Conservation (phyloP, 306 rosid genomes). For the Styphnolobium japonicum region DNA sequence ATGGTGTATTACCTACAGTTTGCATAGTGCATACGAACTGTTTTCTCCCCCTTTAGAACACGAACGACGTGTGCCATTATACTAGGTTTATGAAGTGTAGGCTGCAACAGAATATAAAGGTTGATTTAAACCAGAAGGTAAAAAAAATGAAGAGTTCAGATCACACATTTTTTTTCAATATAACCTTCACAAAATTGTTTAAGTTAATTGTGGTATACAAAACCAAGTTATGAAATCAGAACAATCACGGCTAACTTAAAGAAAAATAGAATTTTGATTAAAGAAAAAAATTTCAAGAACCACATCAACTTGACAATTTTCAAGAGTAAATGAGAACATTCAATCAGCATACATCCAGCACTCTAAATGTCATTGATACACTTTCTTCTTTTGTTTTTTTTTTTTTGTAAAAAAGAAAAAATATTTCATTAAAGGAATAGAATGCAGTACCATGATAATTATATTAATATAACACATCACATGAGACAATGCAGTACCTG, state of each 20-base stretch:
- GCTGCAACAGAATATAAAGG: constrained; percentile 54
- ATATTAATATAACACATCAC: not conserved
- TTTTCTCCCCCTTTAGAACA: constrained; percentile 90
- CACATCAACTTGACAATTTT: not conserved
- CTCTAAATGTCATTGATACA: not conserved
- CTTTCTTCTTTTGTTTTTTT: not conserved
- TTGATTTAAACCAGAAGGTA: constrained; percentile 20
- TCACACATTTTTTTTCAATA: not conserved
- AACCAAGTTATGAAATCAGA: constrained; percentile 1
- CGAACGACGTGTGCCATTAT: constrained; percentile 96
- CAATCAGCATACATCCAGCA: not conserved
- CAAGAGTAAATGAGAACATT: not conserved
- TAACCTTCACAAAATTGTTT: not conserved
- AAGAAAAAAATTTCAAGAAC: not conserved
- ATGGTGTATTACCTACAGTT: constrained; percentile 51
- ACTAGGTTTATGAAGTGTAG: constrained; percentile 98
- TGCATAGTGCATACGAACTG: constrained; percentile 98
- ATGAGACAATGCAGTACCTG: constrained; percentile 59
- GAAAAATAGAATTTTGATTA: not conserved
- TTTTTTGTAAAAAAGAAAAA: not conserved
- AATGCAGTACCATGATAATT: not conserved
- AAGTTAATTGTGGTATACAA: not conserved
- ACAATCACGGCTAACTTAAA: not conserved
- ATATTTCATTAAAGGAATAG: not conserved
- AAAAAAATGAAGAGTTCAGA: not conserved